A percentile compares a stretch with the other conserved stretches of the same genome.
Evolutionary conservation across 2,329 filamentous ascomycete species (phyloP).

Genomic region (Xylariaceae sp.): DNA sequence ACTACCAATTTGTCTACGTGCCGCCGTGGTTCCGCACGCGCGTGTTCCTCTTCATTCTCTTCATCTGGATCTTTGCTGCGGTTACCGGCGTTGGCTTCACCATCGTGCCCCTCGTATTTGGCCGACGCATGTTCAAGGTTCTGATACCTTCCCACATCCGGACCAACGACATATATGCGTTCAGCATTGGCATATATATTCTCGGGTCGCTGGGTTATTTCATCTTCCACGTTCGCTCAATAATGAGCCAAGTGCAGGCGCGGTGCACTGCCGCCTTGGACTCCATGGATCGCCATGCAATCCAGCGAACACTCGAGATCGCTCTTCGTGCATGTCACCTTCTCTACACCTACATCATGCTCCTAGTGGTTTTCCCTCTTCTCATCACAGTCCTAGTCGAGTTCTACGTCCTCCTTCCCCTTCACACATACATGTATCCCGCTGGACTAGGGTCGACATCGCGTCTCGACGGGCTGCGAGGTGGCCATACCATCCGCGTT

Average conservation of each 20-base stretch:
- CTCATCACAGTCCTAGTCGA: constrained; percentile 77
- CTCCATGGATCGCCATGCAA: constrained; percentile 26
- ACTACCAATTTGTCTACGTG: constrained; percentile 72
- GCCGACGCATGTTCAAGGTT: constrained; percentile 70
- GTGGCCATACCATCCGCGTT: constrained; percentile 70
- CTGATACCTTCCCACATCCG: constrained; percentile 67
- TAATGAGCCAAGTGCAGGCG: constrained; percentile 28
- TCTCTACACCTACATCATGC: constrained; percentile 69
- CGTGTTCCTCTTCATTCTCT: constrained; percentile 79
- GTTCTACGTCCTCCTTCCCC: constrained; percentile 80
- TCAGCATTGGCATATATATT: constrained; percentile 83
- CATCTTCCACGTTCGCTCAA: constrained; percentile 44
- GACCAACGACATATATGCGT: constrained; percentile 95
- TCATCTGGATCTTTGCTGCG: constrained; percentile 91
- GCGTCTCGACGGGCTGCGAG: constrained; percentile 24
- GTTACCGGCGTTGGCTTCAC: constrained; percentile 81
- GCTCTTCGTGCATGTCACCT: constrained; percentile 41
- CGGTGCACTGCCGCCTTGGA: constrained; percentile 24
- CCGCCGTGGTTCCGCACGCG: constrained; percentile 80
- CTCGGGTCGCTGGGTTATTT: constrained; percentile 66
- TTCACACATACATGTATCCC: constrained; percentile 70
- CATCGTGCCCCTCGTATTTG: constrained; percentile 80
- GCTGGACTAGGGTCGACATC: constrained; percentile 17
- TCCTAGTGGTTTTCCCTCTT: constrained; percentile 76
- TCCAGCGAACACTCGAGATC: constrained; percentile 26